phyloP scores from a whole-genome alignment of 352 stramenopile species.

The Globisporangium splendens region DNA sequence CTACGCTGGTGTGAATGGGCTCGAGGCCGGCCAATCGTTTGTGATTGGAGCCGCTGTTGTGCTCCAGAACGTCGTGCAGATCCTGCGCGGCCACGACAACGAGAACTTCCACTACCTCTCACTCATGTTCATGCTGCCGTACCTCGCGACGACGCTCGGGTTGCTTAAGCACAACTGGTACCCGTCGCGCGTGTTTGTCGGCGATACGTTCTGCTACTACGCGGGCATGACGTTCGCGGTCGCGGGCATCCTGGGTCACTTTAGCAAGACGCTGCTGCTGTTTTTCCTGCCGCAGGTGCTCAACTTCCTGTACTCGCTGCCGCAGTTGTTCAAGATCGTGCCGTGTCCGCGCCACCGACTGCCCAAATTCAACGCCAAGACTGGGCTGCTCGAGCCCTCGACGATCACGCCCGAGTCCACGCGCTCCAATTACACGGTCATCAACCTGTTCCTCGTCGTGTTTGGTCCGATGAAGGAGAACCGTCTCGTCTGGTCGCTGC shows the following conservation, averaged over 20 bases:
- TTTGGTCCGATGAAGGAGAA: constrained; percentile 84
- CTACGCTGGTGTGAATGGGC: constrained; percentile 98
- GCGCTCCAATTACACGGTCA: constrained; percentile 85
- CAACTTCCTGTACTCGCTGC: constrained; percentile 98
- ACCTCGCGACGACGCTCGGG: constrained; percentile 90
- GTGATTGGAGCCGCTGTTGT: constrained; percentile 93
- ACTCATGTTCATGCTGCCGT: constrained; percentile 96
- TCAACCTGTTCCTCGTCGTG: constrained; percentile 84
- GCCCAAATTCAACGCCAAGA: constrained; percentile 92
- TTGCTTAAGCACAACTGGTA: constrained; percentile 98
- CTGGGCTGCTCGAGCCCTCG: constrained; percentile 90
- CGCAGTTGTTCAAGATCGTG: constrained; percentile 97
- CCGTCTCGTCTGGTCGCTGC: constrained; percentile 54
- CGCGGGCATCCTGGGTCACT: constrained; percentile 95
- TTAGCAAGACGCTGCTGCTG: constrained; percentile 97
- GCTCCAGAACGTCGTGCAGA: constrained; percentile 95
- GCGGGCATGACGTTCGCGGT: constrained; percentile 98
- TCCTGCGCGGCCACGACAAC: constrained; percentile 78
- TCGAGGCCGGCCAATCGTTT: constrained; percentile 95
- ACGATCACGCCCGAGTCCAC: constrained; percentile 86
- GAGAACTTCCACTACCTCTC: constrained; percentile 94
- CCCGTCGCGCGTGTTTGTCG: constrained; percentile 96
- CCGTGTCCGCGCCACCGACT: constrained; percentile 97
- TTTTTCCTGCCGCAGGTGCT: constrained; percentile 98
- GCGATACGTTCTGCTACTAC: constrained; percentile 99